A percentile compares a stretch with the other conserved stretches of the same genome.
Evolutionary conservation across 768 basidiomycete species (phyloP).

Genomic region (Termitomyces bulborhizus): DNA sequence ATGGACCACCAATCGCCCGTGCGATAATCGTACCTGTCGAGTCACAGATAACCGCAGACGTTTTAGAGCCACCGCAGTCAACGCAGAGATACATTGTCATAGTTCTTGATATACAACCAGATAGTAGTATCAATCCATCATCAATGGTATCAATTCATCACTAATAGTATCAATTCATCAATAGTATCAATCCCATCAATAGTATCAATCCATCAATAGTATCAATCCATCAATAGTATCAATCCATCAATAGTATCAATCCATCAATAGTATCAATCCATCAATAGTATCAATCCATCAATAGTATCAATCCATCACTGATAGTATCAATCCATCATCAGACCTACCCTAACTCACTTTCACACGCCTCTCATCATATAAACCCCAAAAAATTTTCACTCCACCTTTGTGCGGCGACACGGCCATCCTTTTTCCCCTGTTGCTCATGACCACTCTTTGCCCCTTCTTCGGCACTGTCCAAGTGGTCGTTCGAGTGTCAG

Average conservation of each 20-base stretch:
- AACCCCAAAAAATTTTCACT: neutral
- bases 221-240: too few relatives aligned
- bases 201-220: too few relatives aligned
- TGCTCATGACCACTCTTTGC: constrained; percentile 68
- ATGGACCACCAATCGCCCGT: constrained; percentile 68
- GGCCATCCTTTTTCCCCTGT: constrained; percentile 77
- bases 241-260: too few relatives aligned
- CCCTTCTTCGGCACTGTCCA: constrained; percentile 23
- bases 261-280: too few relatives aligned
- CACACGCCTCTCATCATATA: constrained; percentile 22
- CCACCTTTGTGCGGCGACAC: constrained; percentile 72
- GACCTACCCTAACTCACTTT: constrained; percentile 31
- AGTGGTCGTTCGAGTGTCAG: constrained; percentile 88
- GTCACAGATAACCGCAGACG: constrained; percentile 66
- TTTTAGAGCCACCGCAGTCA: constrained; percentile 90
- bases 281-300: too few relatives aligned
- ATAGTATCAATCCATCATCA: too few relatives aligned
- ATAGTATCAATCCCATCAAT: too few relatives aligned
- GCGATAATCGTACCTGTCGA: constrained; percentile 53
- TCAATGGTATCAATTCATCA: too few relatives aligned
- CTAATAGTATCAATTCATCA: too few relatives aligned
- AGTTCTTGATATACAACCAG: too few relatives aligned
- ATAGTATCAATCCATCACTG: too few relatives aligned
- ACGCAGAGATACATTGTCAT: constrained; percentile 55
- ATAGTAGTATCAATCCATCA: too few relatives aligned